Evolutionary conservation across 768 basidiomycete genomes (phyloP).

Genomic region (Suillus spraguei): DNA sequence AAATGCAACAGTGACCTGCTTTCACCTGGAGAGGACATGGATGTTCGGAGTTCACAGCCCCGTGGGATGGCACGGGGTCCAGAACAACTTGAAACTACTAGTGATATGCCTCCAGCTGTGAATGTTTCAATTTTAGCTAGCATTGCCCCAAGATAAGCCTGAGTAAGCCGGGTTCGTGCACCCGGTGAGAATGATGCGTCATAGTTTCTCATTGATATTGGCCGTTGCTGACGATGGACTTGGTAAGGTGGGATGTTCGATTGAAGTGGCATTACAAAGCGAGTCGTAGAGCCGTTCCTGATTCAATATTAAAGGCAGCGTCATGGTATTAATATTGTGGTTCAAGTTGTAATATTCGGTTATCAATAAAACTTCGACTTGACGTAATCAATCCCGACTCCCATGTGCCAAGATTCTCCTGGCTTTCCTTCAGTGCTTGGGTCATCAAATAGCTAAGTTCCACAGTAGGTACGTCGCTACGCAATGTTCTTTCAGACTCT

Average conservation of each 20-base stretch:
- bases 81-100: not conserved
- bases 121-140: slow-evolving; percentile 3
- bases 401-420: no score
- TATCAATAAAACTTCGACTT: no score
- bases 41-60: not conserved
- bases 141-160: slow-evolving; percentile 1
- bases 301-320: not conserved
- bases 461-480: no score
- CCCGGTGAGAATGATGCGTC: not conserved
- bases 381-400: no score
- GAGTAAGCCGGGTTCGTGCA: not conserved
- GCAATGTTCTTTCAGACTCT: no score
- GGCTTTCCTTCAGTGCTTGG: no score
- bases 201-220: not conserved
- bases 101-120: not conserved
- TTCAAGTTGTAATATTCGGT: not conserved
- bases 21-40: slow-evolving; percentile 1
- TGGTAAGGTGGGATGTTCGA: not conserved
- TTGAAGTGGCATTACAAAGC: not conserved
- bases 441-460: no score
- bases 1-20: not conserved
- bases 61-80: not conserved
- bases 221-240: not conserved
- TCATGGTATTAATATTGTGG: not conserved
- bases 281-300: not conserved